A percentile compares a stretch with the other conserved stretches of the same genome.
Evolutionary conservation across 495 filamentous ascomycete genomes (phyloP).

Genomic region (Durotheca rogersii): DNA sequence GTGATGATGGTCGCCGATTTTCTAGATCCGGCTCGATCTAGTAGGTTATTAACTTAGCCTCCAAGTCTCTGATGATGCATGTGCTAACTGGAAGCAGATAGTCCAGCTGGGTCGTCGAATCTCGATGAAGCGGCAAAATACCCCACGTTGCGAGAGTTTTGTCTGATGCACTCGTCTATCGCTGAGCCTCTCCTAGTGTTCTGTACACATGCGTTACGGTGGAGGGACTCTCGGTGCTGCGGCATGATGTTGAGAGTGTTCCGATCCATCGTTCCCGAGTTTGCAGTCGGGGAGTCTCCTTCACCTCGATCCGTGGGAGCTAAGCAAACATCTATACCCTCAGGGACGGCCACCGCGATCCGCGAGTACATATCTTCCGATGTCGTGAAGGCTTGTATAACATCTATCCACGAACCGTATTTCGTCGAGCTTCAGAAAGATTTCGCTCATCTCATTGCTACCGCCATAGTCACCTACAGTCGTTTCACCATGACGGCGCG

Average conservation of each 20-base stretch:
- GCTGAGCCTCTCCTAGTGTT: slow-evolving; percentile 88
- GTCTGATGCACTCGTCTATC: slow-evolving; percentile 73
- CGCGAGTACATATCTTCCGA: slow-evolving; percentile 89
- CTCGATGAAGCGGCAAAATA: slow-evolving; percentile 24
- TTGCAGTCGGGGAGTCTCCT: slow-evolving; percentile 44
- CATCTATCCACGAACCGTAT: slow-evolving; percentile 88
- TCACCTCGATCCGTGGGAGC: slow-evolving; percentile 2
- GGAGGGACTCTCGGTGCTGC: slow-evolving; percentile 89
- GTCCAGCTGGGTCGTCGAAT: background rate
- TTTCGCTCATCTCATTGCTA: slow-evolving; percentile 81
- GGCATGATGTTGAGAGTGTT: slow-evolving; percentile 81
- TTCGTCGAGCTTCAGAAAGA: slow-evolving; percentile 97
- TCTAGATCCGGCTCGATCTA: slow-evolving; percentile 67
- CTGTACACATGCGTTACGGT: slow-evolving; percentile 83
- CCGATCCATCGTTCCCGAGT: slow-evolving; percentile 79
- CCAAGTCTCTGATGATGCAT: background rate
- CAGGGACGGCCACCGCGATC: slow-evolving; percentile 59
- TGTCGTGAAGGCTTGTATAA: slow-evolving; percentile 78
- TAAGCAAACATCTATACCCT: slow-evolving; percentile 45
- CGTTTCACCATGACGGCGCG: slow-evolving; percentile 60
- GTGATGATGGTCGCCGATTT: slow-evolving; percentile 87
- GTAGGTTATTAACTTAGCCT: slow-evolving; percentile 43
- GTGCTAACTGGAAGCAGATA: slow-evolving; percentile 16
- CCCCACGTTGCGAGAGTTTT: slow-evolving; percentile 70
- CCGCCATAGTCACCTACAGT: slow-evolving; percentile 75